These are phyloP conservation scores for Durio zibethinus DNA, from an alignment of 345 rosid species.

Conservation along the genomic window DNA sequence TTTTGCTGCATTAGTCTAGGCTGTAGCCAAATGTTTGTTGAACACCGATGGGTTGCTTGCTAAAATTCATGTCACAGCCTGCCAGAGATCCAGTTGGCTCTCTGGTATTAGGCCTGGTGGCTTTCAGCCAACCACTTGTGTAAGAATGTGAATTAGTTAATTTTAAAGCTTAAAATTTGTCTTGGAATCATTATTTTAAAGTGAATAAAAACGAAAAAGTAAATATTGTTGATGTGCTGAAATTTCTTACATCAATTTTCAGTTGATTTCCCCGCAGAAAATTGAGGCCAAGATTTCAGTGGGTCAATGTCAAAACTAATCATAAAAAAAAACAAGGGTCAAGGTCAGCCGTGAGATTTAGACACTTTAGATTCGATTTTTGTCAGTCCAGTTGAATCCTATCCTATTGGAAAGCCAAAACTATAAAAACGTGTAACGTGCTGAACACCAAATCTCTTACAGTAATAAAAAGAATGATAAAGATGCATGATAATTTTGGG, in stretches of 20 bases:
- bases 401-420: too few relatives aligned
- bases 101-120: not conserved
- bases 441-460: too few relatives aligned
- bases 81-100: not conserved
- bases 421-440: too few relatives aligned
- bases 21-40: not conserved
- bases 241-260: not conserved
- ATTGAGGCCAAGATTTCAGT: not conserved
- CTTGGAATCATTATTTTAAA: too few relatives aligned
- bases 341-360: not conserved
- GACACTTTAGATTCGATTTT: too few relatives aligned
- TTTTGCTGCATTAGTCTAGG: not conserved
- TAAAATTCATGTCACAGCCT: not conserved
- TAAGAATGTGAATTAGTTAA: not conserved
- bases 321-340: too few relatives aligned
- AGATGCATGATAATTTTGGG: too few relatives aligned
- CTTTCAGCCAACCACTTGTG: not conserved
- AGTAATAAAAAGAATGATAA: too few relatives aligned
- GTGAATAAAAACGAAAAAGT: not conserved
- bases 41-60: not conserved
- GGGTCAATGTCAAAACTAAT: not conserved
- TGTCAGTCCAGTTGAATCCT: too few relatives aligned
- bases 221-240: not conserved
- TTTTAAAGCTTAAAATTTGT: too few relatives aligned
- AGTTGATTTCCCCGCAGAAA: not conserved